Percentiles rank a stretch among this genome's conserved stretches.
These are phyloP conservation scores for Cyberlindnera amylophila DNA, from an alignment of 805 yeast species.

Conservation along the genomic window DNA sequence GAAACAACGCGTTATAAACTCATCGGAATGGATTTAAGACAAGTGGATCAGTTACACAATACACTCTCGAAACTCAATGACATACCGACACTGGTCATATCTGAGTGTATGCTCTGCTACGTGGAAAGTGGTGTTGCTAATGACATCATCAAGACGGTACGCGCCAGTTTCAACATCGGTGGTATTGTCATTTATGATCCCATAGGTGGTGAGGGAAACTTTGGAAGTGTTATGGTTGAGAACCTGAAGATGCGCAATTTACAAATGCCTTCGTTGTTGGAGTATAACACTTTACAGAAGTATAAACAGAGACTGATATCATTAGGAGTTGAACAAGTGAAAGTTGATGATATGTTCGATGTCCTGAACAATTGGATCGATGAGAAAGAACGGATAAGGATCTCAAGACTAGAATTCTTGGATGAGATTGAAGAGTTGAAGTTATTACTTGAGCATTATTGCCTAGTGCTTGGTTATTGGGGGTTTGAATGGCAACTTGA, in stretches of 20 bases:
- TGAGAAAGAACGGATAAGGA: slow-evolving; percentile 35
- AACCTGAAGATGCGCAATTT: slow-evolving; percentile 45
- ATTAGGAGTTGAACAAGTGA: slow-evolving; percentile 12
- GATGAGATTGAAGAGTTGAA: slow-evolving; percentile 59
- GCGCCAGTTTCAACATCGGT: slow-evolving; percentile 18
- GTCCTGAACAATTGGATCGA: slow-evolving; percentile 32
- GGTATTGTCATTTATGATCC: slow-evolving; percentile 52
- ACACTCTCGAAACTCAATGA: slow-evolving; percentile 1
- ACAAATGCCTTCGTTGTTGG: slow-evolving; percentile 36
- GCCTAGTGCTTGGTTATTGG: slow-evolving; percentile 33
- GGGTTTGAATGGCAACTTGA: slow-evolving; percentile 24
- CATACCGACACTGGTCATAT: slow-evolving; percentile 46
- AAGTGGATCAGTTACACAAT: slow-evolving; percentile 24
- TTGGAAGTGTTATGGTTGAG: slow-evolving; percentile 52
- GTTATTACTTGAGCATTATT: slow-evolving; percentile 50
- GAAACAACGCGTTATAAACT: slow-evolving; percentile 25
- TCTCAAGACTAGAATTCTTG: slow-evolving; percentile 45
- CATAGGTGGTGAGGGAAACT: slow-evolving; percentile 48
- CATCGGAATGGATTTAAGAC: slow-evolving; percentile 33
- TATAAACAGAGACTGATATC: slow-evolving; percentile 19
- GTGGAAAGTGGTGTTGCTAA: slow-evolving; percentile 39
- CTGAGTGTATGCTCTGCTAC: slow-evolving; percentile 60
- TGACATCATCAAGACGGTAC: slow-evolving; percentile 35
- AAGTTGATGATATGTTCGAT: slow-evolving; percentile 33
- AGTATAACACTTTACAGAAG: slow-evolving; percentile 34